A percentile compares a stretch with the other conserved stretches of the same genome.
These are phyloP conservation scores for Acer saccharum DNA, from an alignment of 345 rosid species.

Conservation along the genomic window DNA sequence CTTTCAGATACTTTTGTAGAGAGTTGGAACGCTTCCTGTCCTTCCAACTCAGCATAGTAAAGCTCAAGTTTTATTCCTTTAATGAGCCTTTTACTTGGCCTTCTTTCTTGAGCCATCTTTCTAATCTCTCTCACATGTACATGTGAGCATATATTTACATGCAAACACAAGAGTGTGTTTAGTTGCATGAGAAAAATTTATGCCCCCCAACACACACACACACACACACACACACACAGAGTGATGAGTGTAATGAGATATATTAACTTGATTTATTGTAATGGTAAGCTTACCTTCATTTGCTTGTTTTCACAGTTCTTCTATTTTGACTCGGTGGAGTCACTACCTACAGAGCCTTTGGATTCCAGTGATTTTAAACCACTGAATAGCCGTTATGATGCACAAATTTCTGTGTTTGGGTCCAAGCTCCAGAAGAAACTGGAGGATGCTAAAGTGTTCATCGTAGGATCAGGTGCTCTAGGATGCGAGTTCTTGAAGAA, in stretches of 20 bases:
- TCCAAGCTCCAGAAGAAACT: conserved; percentile 89
- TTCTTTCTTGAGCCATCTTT: neutral
- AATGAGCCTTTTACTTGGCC: neutral
- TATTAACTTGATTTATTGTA: conserved; percentile 11
- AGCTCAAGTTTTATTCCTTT: neutral
- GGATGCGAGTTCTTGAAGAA: conserved; percentile 98
- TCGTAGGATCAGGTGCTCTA: conserved; percentile 97
- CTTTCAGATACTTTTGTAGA: neutral
- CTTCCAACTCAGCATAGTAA: neutral
- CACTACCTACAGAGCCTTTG: conserved; percentile 76
- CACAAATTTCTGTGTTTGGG: conserved; percentile 98
- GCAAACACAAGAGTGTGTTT: neutral
- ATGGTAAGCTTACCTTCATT: conserved; percentile 21
- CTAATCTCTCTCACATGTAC: neutral
- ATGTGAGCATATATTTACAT: neutral
- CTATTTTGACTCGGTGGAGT: conserved; percentile 95
- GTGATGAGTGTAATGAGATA: neutral
- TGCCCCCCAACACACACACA: no score
- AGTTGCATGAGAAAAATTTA: neutral
- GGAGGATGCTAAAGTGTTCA: conserved; percentile 79
- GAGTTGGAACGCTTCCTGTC: neutral
- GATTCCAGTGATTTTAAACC: conserved; percentile 74
- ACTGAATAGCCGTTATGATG: conserved; percentile 84
- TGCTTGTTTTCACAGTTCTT: conserved; percentile 65
- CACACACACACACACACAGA: no score